These are phyloP conservation scores for Funneliformis mosseae DNA, from an alignment of 192 early-diverging fungal species.

Conservation along the genomic window DNA sequence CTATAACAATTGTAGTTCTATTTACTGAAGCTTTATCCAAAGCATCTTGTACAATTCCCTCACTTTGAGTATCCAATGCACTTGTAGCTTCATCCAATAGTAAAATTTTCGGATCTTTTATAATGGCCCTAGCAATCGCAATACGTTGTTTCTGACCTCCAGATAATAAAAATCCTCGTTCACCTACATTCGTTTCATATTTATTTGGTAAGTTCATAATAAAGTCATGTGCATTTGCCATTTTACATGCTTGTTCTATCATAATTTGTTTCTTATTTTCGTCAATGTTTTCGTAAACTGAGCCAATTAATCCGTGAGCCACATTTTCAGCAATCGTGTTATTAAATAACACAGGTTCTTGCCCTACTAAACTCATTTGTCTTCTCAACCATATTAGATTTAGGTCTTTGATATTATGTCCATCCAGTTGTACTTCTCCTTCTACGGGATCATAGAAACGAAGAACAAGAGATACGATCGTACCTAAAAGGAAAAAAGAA, in stretches of 20 bases:
- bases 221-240: conserved; percentile 79
- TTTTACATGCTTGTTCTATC: conserved; percentile 61
- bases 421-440: conserved; percentile 67
- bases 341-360: conserved; percentile 64
- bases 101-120: conserved; percentile 87
- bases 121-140: conserved; percentile 90
- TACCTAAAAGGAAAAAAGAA: conserved; percentile 20
- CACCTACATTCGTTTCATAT: conserved; percentile 90
- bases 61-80: conserved; percentile 81
- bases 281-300: conserved; percentile 2
- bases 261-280: conserved; percentile 9
- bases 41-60: conserved; percentile 77
- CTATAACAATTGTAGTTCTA: conserved; percentile 86
- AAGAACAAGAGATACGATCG: conserved; percentile 45
- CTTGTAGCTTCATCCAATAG: conserved; percentile 90
- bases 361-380: conserved; percentile 75
- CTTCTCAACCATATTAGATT: conserved; percentile 63
- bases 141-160: conserved; percentile 98
- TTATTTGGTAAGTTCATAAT: conserved; percentile 71
- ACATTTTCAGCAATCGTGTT: conserved; percentile 51
- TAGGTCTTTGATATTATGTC: conserved; percentile 60
- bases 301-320: conserved; percentile 25
- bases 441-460: conserved; percentile 46
- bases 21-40: conserved; percentile 67
- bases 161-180: conserved; percentile 76